These are phyloP conservation scores for Penstemon eatonii DNA, from an alignment of 257 asterid species.

Conservation along the genomic window DNA sequence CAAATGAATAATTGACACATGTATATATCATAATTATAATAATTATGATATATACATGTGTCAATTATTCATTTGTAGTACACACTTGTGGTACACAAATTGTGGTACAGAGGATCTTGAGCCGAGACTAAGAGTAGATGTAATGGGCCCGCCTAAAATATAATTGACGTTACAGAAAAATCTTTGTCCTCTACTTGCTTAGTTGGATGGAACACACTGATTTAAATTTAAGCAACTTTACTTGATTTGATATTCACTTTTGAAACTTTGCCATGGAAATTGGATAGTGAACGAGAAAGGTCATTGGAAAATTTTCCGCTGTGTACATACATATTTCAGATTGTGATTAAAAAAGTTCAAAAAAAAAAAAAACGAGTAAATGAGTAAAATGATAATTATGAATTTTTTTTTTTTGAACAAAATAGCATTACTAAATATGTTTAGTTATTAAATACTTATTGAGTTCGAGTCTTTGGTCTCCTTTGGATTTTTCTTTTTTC, in stretches of 20 bases:
- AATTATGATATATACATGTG: too few species aligned
- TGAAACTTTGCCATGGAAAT: neutral
- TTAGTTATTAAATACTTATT: neutral
- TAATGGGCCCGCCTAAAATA: slow-evolving; percentile 14
- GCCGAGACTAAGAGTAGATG: too few species aligned
- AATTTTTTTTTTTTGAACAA: neutral
- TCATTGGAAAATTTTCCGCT: neutral
- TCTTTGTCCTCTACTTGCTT: slow-evolving; percentile 26
- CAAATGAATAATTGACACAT: too few species aligned
- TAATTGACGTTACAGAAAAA: slow-evolving; percentile 17
- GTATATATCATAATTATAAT: too few species aligned
- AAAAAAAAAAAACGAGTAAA: neutral
- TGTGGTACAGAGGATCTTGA: too few species aligned
- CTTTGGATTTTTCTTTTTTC: too few species aligned
- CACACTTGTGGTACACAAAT: too few species aligned
- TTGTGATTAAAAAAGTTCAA: neutral
- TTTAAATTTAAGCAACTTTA: slow-evolving; percentile 6
- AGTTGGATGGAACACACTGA: slow-evolving; percentile 11
- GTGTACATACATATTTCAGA: neutral
- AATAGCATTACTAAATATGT: neutral
- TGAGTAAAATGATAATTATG: neutral
- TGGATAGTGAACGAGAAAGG: neutral
- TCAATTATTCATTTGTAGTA: too few species aligned
- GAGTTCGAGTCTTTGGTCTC: neutral
- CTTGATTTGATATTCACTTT: slow-evolving; percentile 24